Evolutionary conservation across 352 stramenopile genomes (phyloP).

Genomic region (Thraustochytrium striatum): DNA sequence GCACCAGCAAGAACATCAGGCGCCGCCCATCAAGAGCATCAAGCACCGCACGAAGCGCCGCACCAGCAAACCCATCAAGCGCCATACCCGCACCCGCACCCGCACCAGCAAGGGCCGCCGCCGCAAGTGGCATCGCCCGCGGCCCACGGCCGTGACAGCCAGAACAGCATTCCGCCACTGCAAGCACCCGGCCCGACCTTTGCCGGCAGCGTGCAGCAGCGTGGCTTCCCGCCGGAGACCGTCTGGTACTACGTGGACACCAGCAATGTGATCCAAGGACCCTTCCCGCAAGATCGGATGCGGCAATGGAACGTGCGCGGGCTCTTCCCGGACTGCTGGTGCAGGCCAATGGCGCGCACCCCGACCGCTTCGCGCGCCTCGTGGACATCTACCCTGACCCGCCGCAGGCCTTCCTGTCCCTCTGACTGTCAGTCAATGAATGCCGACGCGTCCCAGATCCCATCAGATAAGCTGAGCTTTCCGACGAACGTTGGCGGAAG

Average conservation of each 20-base stretch:
- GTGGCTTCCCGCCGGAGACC: not conserved
- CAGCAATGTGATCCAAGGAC: not conserved
- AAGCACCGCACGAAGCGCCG: not conserved
- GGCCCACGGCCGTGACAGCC: not conserved
- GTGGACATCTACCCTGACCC: not conserved
- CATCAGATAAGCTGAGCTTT: no score
- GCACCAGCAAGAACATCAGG: no score
- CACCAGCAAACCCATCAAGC: not conserved
- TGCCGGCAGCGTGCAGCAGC: not conserved
- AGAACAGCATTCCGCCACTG: not conserved
- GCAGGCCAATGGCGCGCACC: not conserved
- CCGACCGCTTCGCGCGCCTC: not conserved
- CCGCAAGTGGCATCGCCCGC: not conserved
- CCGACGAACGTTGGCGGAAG: not conserved
- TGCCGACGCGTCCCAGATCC: not conserved
- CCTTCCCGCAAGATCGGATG: constrained; percentile 41
- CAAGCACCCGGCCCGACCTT: not conserved
- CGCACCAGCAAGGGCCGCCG: not conserved
- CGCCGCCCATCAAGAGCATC: not conserved
- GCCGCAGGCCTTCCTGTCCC: constrained; percentile 1
- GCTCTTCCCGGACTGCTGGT: constrained; percentile 4
- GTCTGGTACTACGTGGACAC: constrained; percentile 40
- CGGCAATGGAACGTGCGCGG: constrained; percentile 37
- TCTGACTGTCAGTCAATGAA: not conserved
- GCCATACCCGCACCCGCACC: not conserved